These are phyloP conservation scores for Cyberlindnera amylophila DNA, from an alignment of 805 yeast species.

Conservation along the genomic window DNA sequence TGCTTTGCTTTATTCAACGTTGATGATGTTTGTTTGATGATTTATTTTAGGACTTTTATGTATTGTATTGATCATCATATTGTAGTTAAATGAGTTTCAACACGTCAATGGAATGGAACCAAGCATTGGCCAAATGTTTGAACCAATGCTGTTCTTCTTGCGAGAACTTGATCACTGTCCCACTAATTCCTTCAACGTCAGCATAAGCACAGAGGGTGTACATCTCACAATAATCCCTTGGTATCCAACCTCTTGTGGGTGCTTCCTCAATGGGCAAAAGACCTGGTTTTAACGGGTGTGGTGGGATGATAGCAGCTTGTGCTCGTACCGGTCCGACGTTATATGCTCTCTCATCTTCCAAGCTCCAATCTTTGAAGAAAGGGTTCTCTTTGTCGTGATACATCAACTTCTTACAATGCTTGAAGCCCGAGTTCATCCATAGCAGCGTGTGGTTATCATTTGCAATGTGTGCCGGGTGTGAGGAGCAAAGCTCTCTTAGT, in stretches of 20 bases:
- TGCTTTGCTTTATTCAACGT: not conserved
- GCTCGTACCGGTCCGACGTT: constrained; percentile 38
- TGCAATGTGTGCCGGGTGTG: constrained; percentile 54
- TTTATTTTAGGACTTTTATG: not conserved
- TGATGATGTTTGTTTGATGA: not conserved
- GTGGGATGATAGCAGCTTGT: constrained; percentile 48
- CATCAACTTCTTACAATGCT: constrained; percentile 34
- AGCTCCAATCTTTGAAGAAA: constrained; percentile 20
- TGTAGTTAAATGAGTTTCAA: too few species aligned
- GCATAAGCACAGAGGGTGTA: constrained; percentile 42
- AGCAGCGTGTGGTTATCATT: constrained; percentile 32
- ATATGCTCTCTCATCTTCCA: constrained; percentile 12
- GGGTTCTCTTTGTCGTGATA: constrained; percentile 9
- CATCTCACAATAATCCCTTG: constrained; percentile 27
- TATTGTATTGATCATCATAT: too few species aligned
- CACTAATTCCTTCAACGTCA: constrained; percentile 17
- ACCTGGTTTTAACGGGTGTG: constrained; percentile 22
- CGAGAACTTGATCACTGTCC: constrained; percentile 6
- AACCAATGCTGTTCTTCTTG: constrained; percentile 6
- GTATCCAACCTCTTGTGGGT: constrained; percentile 40
- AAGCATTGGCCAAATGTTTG: constrained; percentile 5
- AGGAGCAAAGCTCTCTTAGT: constrained; percentile 42
- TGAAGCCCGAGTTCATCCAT: constrained; percentile 60
- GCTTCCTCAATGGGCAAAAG: not conserved
- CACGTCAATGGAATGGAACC: constrained; percentile 6